Conservation (phyloP, 2,329 filamentous ascomycete species). For the Aureobasidium sp. region DNA sequence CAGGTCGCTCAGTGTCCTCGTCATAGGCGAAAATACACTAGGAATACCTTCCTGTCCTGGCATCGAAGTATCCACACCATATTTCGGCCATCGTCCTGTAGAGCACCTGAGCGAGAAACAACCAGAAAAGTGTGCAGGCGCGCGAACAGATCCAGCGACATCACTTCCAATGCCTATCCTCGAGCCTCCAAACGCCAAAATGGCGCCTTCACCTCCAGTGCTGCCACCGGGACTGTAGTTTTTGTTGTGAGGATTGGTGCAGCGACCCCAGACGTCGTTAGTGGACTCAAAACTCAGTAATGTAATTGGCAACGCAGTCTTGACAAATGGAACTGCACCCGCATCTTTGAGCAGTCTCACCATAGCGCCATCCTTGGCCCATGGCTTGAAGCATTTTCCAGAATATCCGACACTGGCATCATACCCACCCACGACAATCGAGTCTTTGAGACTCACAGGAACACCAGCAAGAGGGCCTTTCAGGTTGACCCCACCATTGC, state of each 20-base stretch:
- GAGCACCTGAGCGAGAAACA: conserved; percentile 83
- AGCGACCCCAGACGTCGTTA: conserved; percentile 74
- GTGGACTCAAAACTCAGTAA: conserved; percentile 79
- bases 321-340: conserved; percentile 82
- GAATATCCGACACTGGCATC: conserved; percentile 79
- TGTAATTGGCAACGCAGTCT: conserved; percentile 84
- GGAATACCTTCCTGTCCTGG: conserved; percentile 85
- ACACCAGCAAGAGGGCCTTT: conserved; percentile 80
- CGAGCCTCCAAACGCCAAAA: conserved; percentile 73
- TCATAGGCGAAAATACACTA: conserved; percentile 88
- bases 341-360: conserved; percentile 76
- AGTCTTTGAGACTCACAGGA: conserved; percentile 75
- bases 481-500: conserved; percentile 56
- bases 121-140: conserved; percentile 81
- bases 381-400: conserved; percentile 60
- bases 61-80: conserved; percentile 80
- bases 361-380: conserved; percentile 61
- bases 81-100: conserved; percentile 84
- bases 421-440: conserved; percentile 71
- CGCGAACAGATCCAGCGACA: conserved; percentile 81
- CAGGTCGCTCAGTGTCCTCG: conserved; percentile 74
- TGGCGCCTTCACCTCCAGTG: conserved; percentile 75
- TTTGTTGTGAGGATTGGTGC: conserved; percentile 74
- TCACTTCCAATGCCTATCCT: conserved; percentile 87
- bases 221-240: conserved; percentile 84